Conservation (phyloP, 2,329 filamentous ascomycete species). For the Aspergillus neoniger region DNA sequence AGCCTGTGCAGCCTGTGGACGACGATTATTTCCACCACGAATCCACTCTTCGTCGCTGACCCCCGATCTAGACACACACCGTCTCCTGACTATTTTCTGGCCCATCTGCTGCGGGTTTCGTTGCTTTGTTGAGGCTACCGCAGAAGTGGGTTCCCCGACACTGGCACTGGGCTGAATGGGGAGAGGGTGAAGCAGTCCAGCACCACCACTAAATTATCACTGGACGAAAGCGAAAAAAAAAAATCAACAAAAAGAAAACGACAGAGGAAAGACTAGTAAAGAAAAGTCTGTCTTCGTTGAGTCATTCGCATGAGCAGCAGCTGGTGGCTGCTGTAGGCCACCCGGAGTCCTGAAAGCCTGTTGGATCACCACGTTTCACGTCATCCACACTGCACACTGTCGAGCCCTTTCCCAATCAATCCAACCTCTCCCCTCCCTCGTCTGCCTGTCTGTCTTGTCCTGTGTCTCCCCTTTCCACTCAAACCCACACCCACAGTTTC, state of each 20-base stretch:
- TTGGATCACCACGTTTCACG: constrained; percentile 32
- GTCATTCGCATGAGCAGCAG: constrained; percentile 25
- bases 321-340: constrained; percentile 26
- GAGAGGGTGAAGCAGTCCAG: constrained; percentile 9
- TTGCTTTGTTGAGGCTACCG: constrained; percentile 21
- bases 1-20: constrained; percentile 35
- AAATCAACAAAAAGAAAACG: constrained; percentile 7
- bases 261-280: constrained; percentile 9
- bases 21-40: constrained; percentile 23
- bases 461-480: too few species aligned
- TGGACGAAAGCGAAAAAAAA: constrained; percentile 12
- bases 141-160: constrained; percentile 21
- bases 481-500: background rate
- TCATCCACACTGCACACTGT: constrained; percentile 23
- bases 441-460: too few species aligned
- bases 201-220: constrained; percentile 9
- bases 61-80: constrained; percentile 29
- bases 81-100: constrained; percentile 29
- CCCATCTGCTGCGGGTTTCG: constrained; percentile 32
- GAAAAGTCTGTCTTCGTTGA: constrained; percentile 20
- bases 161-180: constrained; percentile 11
- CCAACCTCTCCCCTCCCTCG: constrained; percentile 27
- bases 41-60: constrained; percentile 34
- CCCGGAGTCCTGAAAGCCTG: constrained; percentile 24
- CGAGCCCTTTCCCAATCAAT: constrained; percentile 18